Percentiles rank a stretch among this genome's conserved stretches.
These are phyloP conservation scores for Arxiozyma heterogenica DNA, from an alignment of 1,139 yeast genomes.

Conservation along the genomic window DNA sequence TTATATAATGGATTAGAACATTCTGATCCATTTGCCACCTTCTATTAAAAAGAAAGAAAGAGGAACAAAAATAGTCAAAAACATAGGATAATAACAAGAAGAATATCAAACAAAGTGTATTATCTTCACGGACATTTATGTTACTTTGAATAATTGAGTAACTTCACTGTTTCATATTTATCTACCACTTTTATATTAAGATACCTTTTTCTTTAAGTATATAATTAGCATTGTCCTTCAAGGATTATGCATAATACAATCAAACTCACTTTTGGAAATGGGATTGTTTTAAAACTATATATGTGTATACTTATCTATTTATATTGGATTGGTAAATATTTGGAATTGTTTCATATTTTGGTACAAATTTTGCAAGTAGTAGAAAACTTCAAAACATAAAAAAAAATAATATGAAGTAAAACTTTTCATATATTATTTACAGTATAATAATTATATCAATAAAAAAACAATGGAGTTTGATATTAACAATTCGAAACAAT, in stretches of 20 bases:
- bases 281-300: background rate
- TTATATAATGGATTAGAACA: conserved; percentile 32
- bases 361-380: background rate
- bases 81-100: too few species aligned
- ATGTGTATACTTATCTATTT: background rate
- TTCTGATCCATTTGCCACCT: conserved; percentile 37
- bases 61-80: background rate
- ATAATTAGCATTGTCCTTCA: background rate
- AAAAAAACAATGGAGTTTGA: background rate
- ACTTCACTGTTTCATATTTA: background rate
- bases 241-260: too few species aligned
- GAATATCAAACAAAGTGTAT: background rate
- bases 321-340: background rate
- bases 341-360: background rate
- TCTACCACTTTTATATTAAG: background rate
- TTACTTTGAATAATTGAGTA: background rate
- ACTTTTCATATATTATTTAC: too few species aligned
- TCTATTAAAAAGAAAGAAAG: conserved; percentile 21
- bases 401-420: too few species aligned
- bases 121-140: background rate
- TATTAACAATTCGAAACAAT: background rate
- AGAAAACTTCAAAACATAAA: too few species aligned
- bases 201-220: background rate
- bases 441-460: background rate
- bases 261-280: too few species aligned